Evolutionary conservation across 148 eudicot species (phyloP), one percentile per base, ranked within the genome.

Genomic region (Dianthus caryophyllus): DNA sequence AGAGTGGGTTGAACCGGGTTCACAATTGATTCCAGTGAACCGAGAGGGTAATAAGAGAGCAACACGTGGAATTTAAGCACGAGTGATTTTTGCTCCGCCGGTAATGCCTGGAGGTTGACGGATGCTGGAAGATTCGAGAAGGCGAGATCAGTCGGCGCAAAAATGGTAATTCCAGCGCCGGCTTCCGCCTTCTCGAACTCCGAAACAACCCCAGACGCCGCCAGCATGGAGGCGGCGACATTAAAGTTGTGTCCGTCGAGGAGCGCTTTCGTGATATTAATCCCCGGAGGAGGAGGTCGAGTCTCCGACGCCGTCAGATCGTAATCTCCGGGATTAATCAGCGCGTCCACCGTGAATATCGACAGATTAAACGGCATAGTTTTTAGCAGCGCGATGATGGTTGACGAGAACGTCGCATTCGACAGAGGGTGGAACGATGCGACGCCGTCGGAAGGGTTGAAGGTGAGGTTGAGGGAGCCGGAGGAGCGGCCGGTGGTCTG

Each of bases 111-210:
- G 11, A 94, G 78, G 16, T 72, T 77, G 0, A 79, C 80, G 1
- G 73, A 49, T 0, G 84, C 21, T 1, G 96, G 90, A 0, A 94
- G 78, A 53, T 86, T 77, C 0, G 97, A 71, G 53, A 86, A 94
- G 0, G 98, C 96, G 0, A 73, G 76, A 60, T 94, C 97, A 2
- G 98, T 94, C 30, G 98, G 98, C 9, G 90, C 85, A 46, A 90
- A 94, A 0, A 94, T 69, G 0, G 98, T 94, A 9, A 94, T 81
- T 9, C 98, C 98, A 1, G 98, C 98, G 0, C 98, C 98, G 0
- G 73, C 85, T 46, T 90, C 97, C 33, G 82, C 92, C 0, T 65
- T 43, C 16, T 90, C 87, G 43, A 94, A 83, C 21, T 90, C 98
- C 1, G 68, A 65, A 3, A 83, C 79, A 0, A 94, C 96, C 2